Base-by-base conservation (phyloP, 805 yeast species). In the Kluyveromyces dobzhanskii region DNA sequence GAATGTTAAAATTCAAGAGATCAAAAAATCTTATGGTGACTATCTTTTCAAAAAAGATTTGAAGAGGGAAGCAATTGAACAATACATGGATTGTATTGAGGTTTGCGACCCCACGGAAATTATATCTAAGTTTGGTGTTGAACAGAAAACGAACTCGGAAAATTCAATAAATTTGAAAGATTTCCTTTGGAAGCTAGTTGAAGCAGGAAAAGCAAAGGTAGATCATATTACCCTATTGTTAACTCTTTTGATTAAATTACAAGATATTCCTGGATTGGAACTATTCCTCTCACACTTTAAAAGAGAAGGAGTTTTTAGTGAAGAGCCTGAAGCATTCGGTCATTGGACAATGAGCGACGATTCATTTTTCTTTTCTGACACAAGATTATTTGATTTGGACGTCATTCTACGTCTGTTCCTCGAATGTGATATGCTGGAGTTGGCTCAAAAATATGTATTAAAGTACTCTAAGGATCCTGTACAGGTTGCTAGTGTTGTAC, bases 201-300 rank as follows among this genome's bases (percentile, higher is more conserved):
- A 69, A 6, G 57, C 67, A 31, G 69, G 71, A 2, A 47, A 70
- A 11, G 79, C 95, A 0, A 73, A 75, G n/a, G 69, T 75, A 23
- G 94, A 87, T 53, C 97, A 90, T 57, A 71, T 86, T 4, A 87
- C 95, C 0, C 60, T 90, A 18, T 65, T 88, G 30, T 59, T 88
- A 18, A 81, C 90, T 44, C 78, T 90, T 36, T 78, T 81, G 51
- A 84, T 95, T 44, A 86, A 87, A 52, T 61, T 85, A 49, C 83
- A 80, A 44, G 71, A 71, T 43, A 69, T 67, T 3, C 72, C 69
- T 1, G 78, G 78, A 34, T 64, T 90, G 19, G 69, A 69, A 28
- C 47, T 56, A 4, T 86, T 85, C 49, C 69, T 85, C 17, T 62
- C 69, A 3, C 66, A 62, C 40, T 57, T 48, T 40, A 49, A 44